A percentile compares a stretch with the other conserved stretches of the same genome.
Conservation (phyloP, 805 yeast genomes). For the Komagataella phaffii region DNA sequence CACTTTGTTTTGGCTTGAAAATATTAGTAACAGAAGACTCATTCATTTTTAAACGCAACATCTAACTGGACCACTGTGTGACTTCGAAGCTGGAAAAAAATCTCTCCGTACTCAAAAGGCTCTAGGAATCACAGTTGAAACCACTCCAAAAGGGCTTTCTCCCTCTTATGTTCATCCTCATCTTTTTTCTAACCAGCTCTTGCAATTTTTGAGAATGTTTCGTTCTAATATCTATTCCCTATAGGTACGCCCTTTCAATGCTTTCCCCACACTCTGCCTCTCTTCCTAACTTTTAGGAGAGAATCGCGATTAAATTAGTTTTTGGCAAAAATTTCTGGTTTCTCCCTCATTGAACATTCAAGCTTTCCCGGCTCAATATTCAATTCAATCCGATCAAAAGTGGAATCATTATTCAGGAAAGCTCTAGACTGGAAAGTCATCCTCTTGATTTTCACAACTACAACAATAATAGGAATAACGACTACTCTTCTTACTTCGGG, state of each 20-base stretch:
- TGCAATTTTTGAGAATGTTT: too few species aligned
- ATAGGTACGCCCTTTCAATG: neutral
- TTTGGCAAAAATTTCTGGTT: neutral
- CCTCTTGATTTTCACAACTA: slow-evolving; percentile 1
- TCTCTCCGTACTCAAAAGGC: neutral
- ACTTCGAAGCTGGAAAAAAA: too few species aligned
- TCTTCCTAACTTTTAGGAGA: neutral
- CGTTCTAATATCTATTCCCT: neutral
- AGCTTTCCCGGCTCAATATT: neutral
- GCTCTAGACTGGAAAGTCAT: slow-evolving; percentile 1
- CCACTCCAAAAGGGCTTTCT: neutral
- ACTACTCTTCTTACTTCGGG: neutral
- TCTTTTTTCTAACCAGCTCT: neutral
- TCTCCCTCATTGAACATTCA: neutral
- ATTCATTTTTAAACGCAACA: too few species aligned
- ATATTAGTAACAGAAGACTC: too few species aligned
- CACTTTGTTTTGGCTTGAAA: too few species aligned
- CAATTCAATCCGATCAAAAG: neutral
- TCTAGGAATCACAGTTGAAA: neutral
- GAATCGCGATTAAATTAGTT: neutral
- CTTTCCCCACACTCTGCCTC: neutral
- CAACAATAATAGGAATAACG: neutral
- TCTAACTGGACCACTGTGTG: neutral
- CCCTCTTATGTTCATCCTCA: neutral
- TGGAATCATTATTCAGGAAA: neutral